Conservation (phyloP, 176 grass and related monocot genomes). For the Oryza meyeriana region DNA sequence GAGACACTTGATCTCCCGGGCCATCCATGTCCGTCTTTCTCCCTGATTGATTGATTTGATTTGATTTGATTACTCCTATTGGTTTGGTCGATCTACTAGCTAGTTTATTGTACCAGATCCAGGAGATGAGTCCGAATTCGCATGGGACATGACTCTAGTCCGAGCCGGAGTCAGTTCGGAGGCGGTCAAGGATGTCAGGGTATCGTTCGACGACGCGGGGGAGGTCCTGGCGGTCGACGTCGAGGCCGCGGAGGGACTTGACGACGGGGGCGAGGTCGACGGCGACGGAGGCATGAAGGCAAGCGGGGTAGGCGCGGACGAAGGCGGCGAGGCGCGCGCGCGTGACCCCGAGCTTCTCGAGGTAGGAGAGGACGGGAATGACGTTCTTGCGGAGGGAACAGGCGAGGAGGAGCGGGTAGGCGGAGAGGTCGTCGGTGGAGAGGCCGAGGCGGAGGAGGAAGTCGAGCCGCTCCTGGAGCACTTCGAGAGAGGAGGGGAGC, state of each 20-base stretch:
- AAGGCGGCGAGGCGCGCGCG: conserved; percentile 71
- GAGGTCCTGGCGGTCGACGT: conserved; percentile 85
- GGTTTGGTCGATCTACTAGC: too few relatives aligned
- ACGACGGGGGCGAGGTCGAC: conserved; percentile 77
- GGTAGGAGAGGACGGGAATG: conserved; percentile 90
- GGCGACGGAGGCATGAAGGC: conserved; percentile 87
- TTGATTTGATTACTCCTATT: too few relatives aligned
- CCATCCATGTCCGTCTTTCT: too few relatives aligned
- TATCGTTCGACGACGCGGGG: conserved; percentile 74
- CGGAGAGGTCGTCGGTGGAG: conserved; percentile 85
- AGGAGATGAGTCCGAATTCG: too few relatives aligned
- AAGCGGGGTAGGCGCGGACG: conserved; percentile 70
- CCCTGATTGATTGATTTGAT: too few relatives aligned
- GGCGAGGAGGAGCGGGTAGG: conserved; percentile 76
- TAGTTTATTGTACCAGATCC: too few relatives aligned
- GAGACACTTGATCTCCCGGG: too few relatives aligned
- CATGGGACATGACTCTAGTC: too few relatives aligned
- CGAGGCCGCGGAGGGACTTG: conserved; percentile 81
- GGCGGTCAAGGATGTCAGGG: conserved; percentile 77
- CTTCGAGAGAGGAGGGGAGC: conserved; percentile 87
- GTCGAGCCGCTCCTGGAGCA: conserved; percentile 93
- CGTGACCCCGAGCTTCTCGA: conserved; percentile 87
- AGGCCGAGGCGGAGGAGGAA: conserved; percentile 92
- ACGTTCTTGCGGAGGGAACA: conserved; percentile 88
- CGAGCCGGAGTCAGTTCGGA: too few relatives aligned